phyloP scores from a whole-genome alignment of 192 early-diverging fungal species.

The Umbelopsis sp. region DNA sequence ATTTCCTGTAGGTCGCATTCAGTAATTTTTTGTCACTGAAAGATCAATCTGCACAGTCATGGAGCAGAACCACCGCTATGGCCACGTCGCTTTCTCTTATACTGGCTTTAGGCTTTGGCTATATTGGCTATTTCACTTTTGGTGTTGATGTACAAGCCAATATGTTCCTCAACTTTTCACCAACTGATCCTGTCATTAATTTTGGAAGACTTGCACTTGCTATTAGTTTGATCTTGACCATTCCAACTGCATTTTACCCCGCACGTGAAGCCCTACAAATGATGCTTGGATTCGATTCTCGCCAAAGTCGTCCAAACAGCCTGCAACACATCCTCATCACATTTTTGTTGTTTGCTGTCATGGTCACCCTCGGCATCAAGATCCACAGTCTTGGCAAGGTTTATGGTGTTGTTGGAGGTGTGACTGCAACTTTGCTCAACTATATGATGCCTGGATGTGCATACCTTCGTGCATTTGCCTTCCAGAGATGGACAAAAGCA shows the following conservation, averaged over 20 bases:
- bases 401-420: slow-evolving; percentile 50
- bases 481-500: slow-evolving; percentile 3
- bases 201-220: slow-evolving; percentile 60
- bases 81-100: slow-evolving; percentile 50
- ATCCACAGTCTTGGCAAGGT: slow-evolving; percentile 46
- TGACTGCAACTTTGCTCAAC: slow-evolving; percentile 48
- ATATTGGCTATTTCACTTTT: slow-evolving; percentile 65
- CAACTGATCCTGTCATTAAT: slow-evolving; percentile 59
- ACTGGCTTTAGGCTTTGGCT: slow-evolving; percentile 63
- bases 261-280: slow-evolving; percentile 52
- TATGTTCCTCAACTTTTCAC: slow-evolving; percentile 65
- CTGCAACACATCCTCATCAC: slow-evolving; percentile 44
- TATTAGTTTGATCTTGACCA: slow-evolving; percentile 63
- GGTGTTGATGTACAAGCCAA: slow-evolving; percentile 63
- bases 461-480: slow-evolving; percentile 38
- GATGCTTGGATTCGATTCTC: slow-evolving; percentile 46
- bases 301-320: slow-evolving; percentile 27
- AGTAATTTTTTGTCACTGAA: slow-evolving; percentile 55
- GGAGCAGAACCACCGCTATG: slow-evolving; percentile 51
- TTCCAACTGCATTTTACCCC: slow-evolving; percentile 52
- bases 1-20: slow-evolving; percentile 39
- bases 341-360: slow-evolving; percentile 35
- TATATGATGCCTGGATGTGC: slow-evolving; percentile 51
- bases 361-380: slow-evolving; percentile 39
- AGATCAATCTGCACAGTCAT: slow-evolving; percentile 47